phyloP scores from a whole-genome alignment of 192 early-diverging fungal species.

The Backusella circina region DNA sequence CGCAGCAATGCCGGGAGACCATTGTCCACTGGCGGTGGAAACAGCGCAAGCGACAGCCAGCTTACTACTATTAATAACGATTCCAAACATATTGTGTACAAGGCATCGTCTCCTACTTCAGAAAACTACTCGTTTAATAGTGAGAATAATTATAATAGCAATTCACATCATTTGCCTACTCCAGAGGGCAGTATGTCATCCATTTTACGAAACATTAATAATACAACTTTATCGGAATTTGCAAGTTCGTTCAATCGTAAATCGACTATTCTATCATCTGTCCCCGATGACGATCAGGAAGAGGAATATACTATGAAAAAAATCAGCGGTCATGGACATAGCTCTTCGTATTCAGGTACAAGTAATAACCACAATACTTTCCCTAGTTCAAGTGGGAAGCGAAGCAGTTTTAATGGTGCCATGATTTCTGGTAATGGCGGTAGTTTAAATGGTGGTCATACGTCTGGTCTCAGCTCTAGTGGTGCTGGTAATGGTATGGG shows the following conservation, averaged over 20 bases:
- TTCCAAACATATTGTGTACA: background rate
- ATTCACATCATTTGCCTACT: background rate
- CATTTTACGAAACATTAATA: conserved; percentile 6
- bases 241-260: conserved; percentile 7
- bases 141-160: background rate
- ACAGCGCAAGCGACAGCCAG: conserved; percentile 17
- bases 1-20: conserved; percentile 10
- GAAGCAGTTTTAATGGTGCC: conserved; percentile 1
- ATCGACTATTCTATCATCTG: conserved; percentile 9
- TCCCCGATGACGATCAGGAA: background rate
- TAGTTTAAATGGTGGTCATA: background rate
- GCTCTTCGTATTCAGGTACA: background rate
- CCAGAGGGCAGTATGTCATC: conserved; percentile 10
- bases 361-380: background rate
- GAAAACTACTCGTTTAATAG: background rate
- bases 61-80: background rate
- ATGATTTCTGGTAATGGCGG: background rate
- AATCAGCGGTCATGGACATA: background rate
- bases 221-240: background rate
- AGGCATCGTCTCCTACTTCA: background rate
- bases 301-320: background rate
- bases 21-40: conserved; percentile 14
- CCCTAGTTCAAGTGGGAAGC: background rate
- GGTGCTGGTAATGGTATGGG: conserved; percentile 3
- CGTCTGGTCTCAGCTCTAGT: background rate